Conservation (phyloP, 495 filamentous ascomycete species). For the Thermothielavioides terrestris region DNA sequence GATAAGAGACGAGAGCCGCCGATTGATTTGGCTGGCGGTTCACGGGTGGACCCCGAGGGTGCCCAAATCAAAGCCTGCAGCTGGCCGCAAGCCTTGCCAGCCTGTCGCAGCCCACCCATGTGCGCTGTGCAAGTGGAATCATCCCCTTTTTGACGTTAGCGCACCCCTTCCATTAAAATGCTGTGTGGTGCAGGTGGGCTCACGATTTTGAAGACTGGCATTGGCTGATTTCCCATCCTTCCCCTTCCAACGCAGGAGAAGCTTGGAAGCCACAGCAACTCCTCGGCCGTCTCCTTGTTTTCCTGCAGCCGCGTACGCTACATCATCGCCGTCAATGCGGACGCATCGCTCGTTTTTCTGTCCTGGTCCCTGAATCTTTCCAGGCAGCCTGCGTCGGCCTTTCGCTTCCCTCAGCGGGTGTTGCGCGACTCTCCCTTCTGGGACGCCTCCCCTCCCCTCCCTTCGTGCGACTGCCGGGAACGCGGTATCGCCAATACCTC, state of each 20-base stretch:
- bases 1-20: background rate
- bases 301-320: conserved; percentile 11
- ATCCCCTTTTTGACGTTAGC: conserved; percentile 8
- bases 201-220: conserved; percentile 15
- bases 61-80: background rate
- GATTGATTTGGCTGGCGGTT: background rate
- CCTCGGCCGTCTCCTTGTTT: background rate
- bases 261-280: conserved; percentile 10
- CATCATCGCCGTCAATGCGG: conserved; percentile 18
- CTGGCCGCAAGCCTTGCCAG: background rate
- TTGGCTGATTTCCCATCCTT: conserved; percentile 9
- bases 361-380: background rate
- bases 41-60: conserved; percentile 9
- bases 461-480: background rate
- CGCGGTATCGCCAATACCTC: background rate
- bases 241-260: background rate
- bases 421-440: background rate
- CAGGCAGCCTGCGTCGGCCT: background rate
- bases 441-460: background rate
- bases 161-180: conserved; percentile 15
- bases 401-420: background rate
- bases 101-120: conserved; percentile 2
- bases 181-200: conserved; percentile 12
- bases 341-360: conserved; percentile 15
- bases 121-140: conserved; percentile 3